Percentiles rank a stretch among this genome's conserved stretches.
phyloP scores from a whole-genome alignment of 2,329 filamentous ascomycete species.

The Helicocarpus griseus region DNA sequence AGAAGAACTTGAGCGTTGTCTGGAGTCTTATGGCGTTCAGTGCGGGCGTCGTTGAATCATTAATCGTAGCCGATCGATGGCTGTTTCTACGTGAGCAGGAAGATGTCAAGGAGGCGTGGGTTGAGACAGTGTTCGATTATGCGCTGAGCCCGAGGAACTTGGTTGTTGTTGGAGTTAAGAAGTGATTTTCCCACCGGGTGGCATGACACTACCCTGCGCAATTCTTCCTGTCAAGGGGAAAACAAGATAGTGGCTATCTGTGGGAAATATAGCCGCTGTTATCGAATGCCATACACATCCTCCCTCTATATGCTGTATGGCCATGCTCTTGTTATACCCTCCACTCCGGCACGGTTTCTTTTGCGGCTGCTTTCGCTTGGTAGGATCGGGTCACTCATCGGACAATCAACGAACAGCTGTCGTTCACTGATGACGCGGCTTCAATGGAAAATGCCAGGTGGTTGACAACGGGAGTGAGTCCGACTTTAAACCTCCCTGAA shows the following conservation, averaged over 20 bases:
- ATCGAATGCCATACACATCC: too few relatives aligned
- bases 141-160: conserved; percentile 75
- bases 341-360: too few relatives aligned
- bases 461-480: too few relatives aligned
- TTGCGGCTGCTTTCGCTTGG: too few relatives aligned
- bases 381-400: too few relatives aligned
- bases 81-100: conserved; percentile 74
- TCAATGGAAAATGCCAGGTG: too few relatives aligned
- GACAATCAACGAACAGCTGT: too few relatives aligned
- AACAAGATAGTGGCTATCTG: background rate
- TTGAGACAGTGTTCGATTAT: conserved; percentile 89
- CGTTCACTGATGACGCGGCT: too few relatives aligned
- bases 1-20: conserved; percentile 73
- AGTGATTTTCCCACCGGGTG: conserved; percentile 21
- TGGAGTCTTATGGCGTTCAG: conserved; percentile 98
- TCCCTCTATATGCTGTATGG: too few relatives aligned
- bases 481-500: too few relatives aligned
- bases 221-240: background rate
- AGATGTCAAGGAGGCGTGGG: conserved; percentile 68
- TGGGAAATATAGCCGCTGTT: background rate
- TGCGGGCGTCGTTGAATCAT: conserved; percentile 75
- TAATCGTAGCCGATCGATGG: conserved; percentile 88
- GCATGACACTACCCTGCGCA: background rate
- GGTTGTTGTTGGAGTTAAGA: conserved; percentile 86
- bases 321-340: too few relatives aligned